Evolutionary conservation across 768 basidiomycete species (phyloP).

Genomic region (Tylopilus sp.): DNA sequence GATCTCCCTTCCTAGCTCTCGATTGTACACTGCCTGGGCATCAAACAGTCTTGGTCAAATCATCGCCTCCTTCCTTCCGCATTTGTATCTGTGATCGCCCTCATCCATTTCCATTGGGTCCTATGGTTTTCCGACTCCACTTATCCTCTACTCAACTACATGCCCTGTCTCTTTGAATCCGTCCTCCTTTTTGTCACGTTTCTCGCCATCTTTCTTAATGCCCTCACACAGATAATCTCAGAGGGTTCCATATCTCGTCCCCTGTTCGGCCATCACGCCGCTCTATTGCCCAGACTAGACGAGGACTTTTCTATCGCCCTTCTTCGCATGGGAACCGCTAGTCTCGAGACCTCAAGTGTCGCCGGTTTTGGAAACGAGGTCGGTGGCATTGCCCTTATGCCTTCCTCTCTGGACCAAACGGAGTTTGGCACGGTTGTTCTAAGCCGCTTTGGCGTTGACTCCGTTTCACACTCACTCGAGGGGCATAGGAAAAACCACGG

Average conservation of each 20-base stretch:
- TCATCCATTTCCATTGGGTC: conserved; percentile 66
- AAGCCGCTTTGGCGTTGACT: conserved; percentile 41
- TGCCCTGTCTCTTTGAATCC: conserved; percentile 72
- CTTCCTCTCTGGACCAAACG: conserved; percentile 9
- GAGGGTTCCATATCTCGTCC: conserved; percentile 57
- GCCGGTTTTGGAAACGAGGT: conserved; percentile 76
- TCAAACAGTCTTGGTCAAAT: conserved; percentile 58
- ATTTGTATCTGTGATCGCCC: conserved; percentile 53
- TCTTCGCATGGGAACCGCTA: conserved; percentile 69
- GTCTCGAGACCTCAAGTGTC: conserved; percentile 69
- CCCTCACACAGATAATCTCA: conserved; percentile 61
- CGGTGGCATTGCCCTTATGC: conserved; percentile 41
- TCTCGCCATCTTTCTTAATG: conserved; percentile 59
- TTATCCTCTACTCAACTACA: conserved; percentile 72
- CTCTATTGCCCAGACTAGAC: conserved; percentile 51
- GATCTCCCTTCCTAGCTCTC: conserved; percentile 41
- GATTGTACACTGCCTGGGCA: conserved; percentile 63
- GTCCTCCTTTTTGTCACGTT: conserved; percentile 53
- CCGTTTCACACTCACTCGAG: conserved; percentile 30
- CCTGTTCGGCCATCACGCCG: conserved; percentile 48
- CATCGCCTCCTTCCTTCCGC: conserved; percentile 71
- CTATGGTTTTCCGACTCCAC: conserved; percentile 43
- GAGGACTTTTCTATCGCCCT: conserved; percentile 74
- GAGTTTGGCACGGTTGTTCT: conserved; percentile 38
- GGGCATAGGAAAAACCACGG: conserved; percentile 21